A percentile compares a stretch with the other conserved stretches of the same genome.
Conservation (phyloP, 768 basidiomycete genomes). For the Leccinum sublutescens region DNA sequence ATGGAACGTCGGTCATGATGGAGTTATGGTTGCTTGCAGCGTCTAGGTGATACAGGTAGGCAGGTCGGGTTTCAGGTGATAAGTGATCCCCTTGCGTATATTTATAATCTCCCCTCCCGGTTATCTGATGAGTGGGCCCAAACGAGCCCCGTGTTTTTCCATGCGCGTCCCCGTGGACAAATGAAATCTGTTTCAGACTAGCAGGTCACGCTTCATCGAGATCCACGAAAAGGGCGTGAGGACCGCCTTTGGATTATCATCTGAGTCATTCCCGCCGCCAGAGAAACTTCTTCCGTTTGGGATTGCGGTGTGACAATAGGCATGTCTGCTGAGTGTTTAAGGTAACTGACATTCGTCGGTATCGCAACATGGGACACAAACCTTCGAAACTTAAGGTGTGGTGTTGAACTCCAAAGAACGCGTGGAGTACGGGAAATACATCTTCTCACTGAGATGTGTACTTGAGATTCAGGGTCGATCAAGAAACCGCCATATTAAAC, state of each 20-base stretch:
- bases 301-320: background rate
- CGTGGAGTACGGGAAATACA: background rate
- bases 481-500: background rate
- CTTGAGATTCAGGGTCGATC: background rate
- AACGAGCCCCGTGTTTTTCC: conserved; percentile 2
- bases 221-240: background rate
- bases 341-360: background rate
- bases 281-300: background rate
- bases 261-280: background rate
- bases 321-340: background rate
- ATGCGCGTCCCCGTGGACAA: background rate
- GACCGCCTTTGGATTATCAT: background rate
- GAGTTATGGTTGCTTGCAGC: background rate
- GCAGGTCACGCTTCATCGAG: background rate
- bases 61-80: background rate
- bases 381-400: background rate
- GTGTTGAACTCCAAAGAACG: background rate
- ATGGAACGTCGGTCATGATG: conserved; percentile 29
- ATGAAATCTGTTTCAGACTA: conserved; percentile 9
- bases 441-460: background rate
- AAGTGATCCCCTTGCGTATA: background rate
- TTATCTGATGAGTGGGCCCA: conserved; percentile 2
- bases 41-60: conserved; percentile 7
- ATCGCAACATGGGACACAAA: background rate
- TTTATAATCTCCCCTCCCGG: conserved; percentile 20